Base-by-base conservation (phyloP, 805 yeast species). In the Candida manassasensis region DNA sequence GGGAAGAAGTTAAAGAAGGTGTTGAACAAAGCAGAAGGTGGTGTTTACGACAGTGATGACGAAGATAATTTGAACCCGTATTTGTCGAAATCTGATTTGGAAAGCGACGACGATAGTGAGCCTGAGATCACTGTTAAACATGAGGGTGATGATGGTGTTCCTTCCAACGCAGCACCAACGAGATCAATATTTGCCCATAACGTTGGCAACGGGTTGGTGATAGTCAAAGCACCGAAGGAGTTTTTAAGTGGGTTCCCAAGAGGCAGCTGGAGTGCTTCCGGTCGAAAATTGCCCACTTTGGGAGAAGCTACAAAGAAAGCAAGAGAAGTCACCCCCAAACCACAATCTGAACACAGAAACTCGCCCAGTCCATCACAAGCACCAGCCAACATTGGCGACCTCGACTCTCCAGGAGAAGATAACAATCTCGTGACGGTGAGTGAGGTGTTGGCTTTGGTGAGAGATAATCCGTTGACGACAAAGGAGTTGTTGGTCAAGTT, bases 1-100 rank as follows among this genome's bases (percentile, higher is more conserved):
- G 97, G 97, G 47, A 81, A 80, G 52, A 83, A 81, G 53, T 74
- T 90, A 41, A 78, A 87, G 48, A 84, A 84, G 57, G 88, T 93
- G 2, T 70, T 93, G 48, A 79, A 82, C 43, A 81, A 87, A 48
- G 78, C 90, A 19, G 97, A 90, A 56, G 80, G 86, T 58, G 95
- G 83, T 28, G 89, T 86, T 31, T 88, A 90, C 48, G 97, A 88
- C 48, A 76, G 83, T 36, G 93, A 87, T 37, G 77, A 75, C 15
- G 62, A 55, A 21, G 46, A 50, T 24, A 45, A 57, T 9, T 71
- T 72, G 29, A 86, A 87, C 54, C 96, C 96, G 26, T 88, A 87
- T 51, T 65, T 83, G 15, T 77, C 69, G 1, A 60, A 55, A 47
- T 61, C 68, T 3, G 73, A 67, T 43, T 82, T 31, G 75, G 84